Conservation (phyloP, 345 rosid genomes). For the Pseudoturritis turrita region DNA sequence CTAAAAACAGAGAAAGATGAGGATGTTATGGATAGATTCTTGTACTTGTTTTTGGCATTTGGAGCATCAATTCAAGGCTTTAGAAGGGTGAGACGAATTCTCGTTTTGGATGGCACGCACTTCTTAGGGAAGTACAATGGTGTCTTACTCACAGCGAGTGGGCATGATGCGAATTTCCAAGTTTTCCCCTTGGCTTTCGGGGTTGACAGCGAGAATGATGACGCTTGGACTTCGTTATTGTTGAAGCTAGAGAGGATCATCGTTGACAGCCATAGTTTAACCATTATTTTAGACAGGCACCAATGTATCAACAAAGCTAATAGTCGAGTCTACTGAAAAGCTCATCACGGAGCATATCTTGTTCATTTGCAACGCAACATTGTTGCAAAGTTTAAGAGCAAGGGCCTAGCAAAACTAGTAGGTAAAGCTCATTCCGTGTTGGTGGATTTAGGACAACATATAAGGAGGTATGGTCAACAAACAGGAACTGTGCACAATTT, state of each 20-base stretch:
- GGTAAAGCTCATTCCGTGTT: too few relatives aligned
- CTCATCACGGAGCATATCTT: too few relatives aligned
- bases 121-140: not conserved
- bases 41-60: not conserved
- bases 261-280: not conserved
- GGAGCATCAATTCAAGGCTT: not conserved
- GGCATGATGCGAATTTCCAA: not conserved
- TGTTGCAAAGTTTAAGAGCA: too few relatives aligned
- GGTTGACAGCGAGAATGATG: not conserved
- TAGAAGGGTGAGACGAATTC: not conserved
- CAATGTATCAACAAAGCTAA: too few relatives aligned
- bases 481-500: too few relatives aligned
- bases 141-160: not conserved
- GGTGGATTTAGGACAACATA: too few relatives aligned
- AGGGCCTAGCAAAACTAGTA: too few relatives aligned
- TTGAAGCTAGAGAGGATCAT: not conserved
- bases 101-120: not conserved
- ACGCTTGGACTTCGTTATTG: not conserved
- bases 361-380: too few relatives aligned
- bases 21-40: too few relatives aligned
- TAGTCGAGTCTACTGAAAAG: too few relatives aligned
- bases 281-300: not conserved
- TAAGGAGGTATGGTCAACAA: too few relatives aligned
- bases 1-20: too few relatives aligned
- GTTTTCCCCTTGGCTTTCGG: not conserved